Evolutionary conservation across 345 rosid genomes (phyloP), one percentile per base, ranked within the genome.

Genomic region (Citrus unshiu): DNA sequence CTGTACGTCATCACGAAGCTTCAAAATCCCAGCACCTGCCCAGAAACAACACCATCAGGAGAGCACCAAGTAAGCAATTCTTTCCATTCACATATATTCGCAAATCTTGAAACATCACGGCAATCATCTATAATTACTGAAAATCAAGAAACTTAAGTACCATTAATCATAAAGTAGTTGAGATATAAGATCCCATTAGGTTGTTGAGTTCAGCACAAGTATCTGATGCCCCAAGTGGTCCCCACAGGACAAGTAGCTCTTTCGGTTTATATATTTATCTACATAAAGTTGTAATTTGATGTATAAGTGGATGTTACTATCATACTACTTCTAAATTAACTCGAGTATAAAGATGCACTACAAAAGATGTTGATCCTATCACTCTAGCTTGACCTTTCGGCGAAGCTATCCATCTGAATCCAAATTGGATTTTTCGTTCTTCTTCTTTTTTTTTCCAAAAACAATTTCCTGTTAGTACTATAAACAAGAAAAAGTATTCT

Each of bases 1-100:
- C 70, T 89, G 91, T 66, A 91, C 86, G 79, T 89, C 95, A 69
- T 88, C 86, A 59, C 84, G 92, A 16, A 91, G 95, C 80, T 87
- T 89, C 85, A 91, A 81, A 39, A 89, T 85, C 43, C 91, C 90
- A 22, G 63, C 83, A 70, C 91, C 92, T 88, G 85, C 72, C 35
- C 9, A 43, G 18, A 49, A 75, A 9, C 32, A 82, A 35, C 54
- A 62, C 72, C 60, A 22, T 13, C 64, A 22, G 1, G 34, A 43
- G 24, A 12, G 22, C 21, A 60, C 13, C 24, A 24, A 35, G 66
- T 73, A 49, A 51, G 72, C 25, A 25, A 27, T 7, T 49, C 51
- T 4, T 12, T 43, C 22, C 58, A 54, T 32, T 8, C 18, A 4
- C 62, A 22, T 32, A 10, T 70, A 10, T 40, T 3, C 34, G 7